phyloP scores from a whole-genome alignment of 306 rosid genomes.

The Abrus pulchellus region DNA sequence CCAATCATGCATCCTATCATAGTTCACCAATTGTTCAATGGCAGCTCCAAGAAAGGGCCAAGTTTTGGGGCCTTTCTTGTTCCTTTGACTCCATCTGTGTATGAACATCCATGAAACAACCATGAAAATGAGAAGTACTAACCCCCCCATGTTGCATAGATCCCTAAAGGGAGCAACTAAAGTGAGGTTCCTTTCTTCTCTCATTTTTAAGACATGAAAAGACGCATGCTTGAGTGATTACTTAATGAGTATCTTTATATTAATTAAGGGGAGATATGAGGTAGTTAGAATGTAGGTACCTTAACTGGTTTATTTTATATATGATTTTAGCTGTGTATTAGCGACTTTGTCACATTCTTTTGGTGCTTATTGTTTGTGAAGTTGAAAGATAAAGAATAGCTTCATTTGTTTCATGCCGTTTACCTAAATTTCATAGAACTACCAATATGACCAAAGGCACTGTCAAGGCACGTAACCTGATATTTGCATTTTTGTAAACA shows the following conservation, averaged over 20 bases:
- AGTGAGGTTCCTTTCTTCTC: constrained; percentile 29
- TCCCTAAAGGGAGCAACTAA: constrained; percentile 36
- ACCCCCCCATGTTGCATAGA: constrained; percentile 51
- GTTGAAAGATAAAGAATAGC: constrained; percentile 20
- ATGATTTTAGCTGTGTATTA: constrained; percentile 5
- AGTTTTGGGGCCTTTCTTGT: constrained; percentile 81
- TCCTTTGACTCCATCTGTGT: constrained; percentile 80
- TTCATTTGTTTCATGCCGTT: constrained; percentile 54
- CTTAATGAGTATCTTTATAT: constrained; percentile 52
- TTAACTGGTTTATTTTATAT: constrained; percentile 24
- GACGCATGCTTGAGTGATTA: constrained; percentile 37
- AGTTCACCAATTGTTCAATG: constrained; percentile 77
- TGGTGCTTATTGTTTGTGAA: constrained; percentile 11
- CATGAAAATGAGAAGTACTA: constrained; percentile 55
- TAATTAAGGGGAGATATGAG: neutral
- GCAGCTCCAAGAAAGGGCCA: constrained; percentile 95
- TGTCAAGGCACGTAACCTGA: neutral
- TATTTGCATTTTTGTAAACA: too few species aligned
- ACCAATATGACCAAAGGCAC: neutral
- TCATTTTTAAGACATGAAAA: constrained; percentile 47
- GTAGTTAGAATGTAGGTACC: constrained; percentile 50
- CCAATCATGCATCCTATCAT: constrained; percentile 94
- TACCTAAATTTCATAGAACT: constrained; percentile 44
- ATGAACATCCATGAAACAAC: constrained; percentile 64
- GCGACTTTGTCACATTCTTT: constrained; percentile 54